A percentile compares a stretch with the other conserved stretches of the same genome.
Evolutionary conservation across 768 basidiomycete genomes (phyloP).

Genomic region (Tricholoma sp.): DNA sequence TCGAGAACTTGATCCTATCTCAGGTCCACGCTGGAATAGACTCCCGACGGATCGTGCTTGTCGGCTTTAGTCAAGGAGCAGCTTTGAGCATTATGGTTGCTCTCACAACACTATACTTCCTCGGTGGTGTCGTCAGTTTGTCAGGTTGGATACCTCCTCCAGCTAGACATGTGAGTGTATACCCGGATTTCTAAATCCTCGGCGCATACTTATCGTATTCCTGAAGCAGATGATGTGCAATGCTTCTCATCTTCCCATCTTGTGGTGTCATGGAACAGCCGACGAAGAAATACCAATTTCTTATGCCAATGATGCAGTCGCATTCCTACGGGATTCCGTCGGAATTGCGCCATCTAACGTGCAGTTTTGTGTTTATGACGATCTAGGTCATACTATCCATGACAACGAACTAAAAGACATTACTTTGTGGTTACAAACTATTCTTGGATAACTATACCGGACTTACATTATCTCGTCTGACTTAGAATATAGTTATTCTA

Average conservation of each 20-base stretch:
- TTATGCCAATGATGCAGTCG: conserved; percentile 26
- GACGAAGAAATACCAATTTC: conserved; percentile 34
- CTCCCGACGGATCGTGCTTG: conserved; percentile 31
- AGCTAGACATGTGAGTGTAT: conserved; percentile 25
- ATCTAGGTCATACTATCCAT: conserved; percentile 29
- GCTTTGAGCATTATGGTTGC: conserved; percentile 34
- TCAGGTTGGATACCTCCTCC: conserved; percentile 42
- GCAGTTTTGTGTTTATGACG: conserved; percentile 24
- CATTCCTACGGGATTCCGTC: conserved; percentile 26
- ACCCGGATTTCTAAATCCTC: background rate
- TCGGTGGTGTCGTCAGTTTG: conserved; percentile 39
- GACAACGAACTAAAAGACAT: conserved; percentile 30
- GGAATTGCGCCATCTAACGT: conserved; percentile 17
- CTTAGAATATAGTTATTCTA: too few relatives aligned
- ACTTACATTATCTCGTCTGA: background rate
- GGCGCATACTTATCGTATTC: background rate
- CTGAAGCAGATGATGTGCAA: conserved; percentile 27
- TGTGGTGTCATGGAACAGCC: conserved; percentile 37
- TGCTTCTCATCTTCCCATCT: conserved; percentile 30
- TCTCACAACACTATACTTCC: conserved; percentile 34
- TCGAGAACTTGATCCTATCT: conserved; percentile 33
- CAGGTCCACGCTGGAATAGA: conserved; percentile 33
- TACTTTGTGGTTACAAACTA: conserved; percentile 20
- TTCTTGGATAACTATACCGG: background rate
- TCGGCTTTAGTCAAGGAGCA: conserved; percentile 41